Evolutionary conservation across 192 early-diverging fungal genomes (phyloP).

Genomic region (Gamsiella multidivaricata): DNA sequence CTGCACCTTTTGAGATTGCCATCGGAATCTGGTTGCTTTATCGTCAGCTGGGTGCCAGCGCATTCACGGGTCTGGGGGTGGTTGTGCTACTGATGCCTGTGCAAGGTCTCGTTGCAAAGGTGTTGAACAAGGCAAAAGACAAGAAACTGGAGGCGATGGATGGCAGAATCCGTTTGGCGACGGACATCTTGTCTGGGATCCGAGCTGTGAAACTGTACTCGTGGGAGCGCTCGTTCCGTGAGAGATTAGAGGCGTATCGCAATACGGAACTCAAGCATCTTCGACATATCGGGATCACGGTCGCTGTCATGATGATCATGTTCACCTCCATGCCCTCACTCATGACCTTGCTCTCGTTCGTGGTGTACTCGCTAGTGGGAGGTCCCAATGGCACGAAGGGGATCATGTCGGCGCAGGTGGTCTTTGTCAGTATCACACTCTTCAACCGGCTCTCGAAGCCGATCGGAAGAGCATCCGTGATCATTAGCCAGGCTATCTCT

Average conservation of each 20-base stretch:
- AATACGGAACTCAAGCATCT: conserved; percentile 17
- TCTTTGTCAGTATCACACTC: conserved; percentile 31
- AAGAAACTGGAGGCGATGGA: conserved; percentile 55
- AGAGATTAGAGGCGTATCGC: conserved; percentile 10
- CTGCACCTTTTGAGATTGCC: conserved; percentile 31
- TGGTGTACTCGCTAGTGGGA: conserved; percentile 18
- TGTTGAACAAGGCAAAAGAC: conserved; percentile 29
- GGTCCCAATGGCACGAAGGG: conserved; percentile 15
- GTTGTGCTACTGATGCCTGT: conserved; percentile 26
- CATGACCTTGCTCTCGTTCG: conserved; percentile 29
- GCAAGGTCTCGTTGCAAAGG: conserved; percentile 11
- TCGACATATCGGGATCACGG: background rate
- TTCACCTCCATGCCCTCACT: conserved; percentile 23
- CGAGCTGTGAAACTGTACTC: conserved; percentile 56
- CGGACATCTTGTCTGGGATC: conserved; percentile 50
- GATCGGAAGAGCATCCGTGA: conserved; percentile 16
- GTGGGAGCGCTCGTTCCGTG: conserved; percentile 25
- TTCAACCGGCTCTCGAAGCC: conserved; percentile 25
- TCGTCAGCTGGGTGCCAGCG: conserved; percentile 30
- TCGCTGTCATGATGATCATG: conserved; percentile 41
- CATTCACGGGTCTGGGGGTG: conserved; percentile 35
- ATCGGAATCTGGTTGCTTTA: conserved; percentile 31
- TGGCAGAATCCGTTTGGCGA: conserved; percentile 40
- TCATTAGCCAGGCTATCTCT: conserved; percentile 13
- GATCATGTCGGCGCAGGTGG: conserved; percentile 13